Percentiles rank a stretch among this genome's conserved stretches.
Evolutionary conservation across 2,329 filamentous ascomycete genomes (phyloP).

Genomic region (Scortechinia acanthostroma): DNA sequence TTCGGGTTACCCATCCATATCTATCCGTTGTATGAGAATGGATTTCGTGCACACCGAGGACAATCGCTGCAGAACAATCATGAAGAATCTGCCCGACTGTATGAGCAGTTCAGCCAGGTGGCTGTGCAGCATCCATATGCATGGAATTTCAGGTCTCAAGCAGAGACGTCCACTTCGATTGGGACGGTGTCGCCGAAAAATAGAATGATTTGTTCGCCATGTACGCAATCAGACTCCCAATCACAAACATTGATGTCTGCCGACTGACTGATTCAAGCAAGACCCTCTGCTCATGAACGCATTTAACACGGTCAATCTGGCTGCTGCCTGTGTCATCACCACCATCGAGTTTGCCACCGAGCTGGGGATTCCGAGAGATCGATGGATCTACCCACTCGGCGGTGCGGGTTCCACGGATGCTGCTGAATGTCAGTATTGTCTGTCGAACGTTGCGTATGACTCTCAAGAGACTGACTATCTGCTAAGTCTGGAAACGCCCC

Average conservation of each 20-base stretch:
- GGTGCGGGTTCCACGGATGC: constrained; percentile 55
- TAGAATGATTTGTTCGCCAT: constrained; percentile 63
- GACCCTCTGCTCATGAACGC: constrained; percentile 67
- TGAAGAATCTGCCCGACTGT: constrained; percentile 48
- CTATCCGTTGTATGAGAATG: constrained; percentile 63
- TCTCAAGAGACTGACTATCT: constrained; percentile 4
- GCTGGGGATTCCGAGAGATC: constrained; percentile 41
- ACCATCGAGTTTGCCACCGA: constrained; percentile 41
- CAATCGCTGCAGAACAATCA: constrained; percentile 49
- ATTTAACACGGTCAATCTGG: constrained; percentile 62
- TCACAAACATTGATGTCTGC: constrained; percentile 3
- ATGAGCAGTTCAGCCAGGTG: constrained; percentile 50
- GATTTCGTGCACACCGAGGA: constrained; percentile 42
- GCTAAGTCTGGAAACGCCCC: constrained; percentile 53
- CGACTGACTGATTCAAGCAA: no score
- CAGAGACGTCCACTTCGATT: constrained; percentile 41
- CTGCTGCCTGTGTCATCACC: constrained; percentile 52
- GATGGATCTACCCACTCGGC: constrained; percentile 58
- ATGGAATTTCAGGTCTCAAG: constrained; percentile 41
- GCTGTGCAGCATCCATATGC: constrained; percentile 41
- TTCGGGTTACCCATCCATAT: constrained; percentile 60
- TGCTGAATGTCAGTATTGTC: constrained; percentile 45
- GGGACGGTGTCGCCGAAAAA: constrained; percentile 45
- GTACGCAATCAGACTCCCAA: constrained; percentile 32
- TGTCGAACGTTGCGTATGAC: constrained; percentile 9